These are phyloP conservation scores for Pestalotiopsis sp. DNA, from an alignment of 2,329 filamentous ascomycete genomes.

Conservation along the genomic window DNA sequence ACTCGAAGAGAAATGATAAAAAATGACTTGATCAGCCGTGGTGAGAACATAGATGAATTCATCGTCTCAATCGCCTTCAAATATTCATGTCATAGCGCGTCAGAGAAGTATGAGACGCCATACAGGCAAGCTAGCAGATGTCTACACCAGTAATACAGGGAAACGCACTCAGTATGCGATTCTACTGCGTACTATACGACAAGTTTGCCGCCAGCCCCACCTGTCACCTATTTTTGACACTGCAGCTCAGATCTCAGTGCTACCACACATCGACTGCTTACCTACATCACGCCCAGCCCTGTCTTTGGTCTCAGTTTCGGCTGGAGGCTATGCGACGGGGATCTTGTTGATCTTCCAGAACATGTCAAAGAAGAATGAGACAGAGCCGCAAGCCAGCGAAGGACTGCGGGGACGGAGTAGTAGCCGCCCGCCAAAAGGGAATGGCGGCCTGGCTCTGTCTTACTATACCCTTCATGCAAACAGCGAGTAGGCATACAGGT, in stretches of 20 bases:
- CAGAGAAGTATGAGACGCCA: too few species aligned
- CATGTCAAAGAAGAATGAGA: not conserved
- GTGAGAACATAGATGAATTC: too few species aligned
- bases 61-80: too few species aligned
- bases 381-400: not conserved
- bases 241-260: not conserved
- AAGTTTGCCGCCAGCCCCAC: not conserved
- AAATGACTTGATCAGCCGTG: too few species aligned
- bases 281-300: not conserved
- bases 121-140: not conserved
- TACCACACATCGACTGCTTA: not conserved
- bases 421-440: not conserved
- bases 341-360: not conserved
- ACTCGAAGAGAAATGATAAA: too few species aligned
- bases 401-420: not conserved
- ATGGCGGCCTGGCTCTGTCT: not conserved
- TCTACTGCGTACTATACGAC: not conserved
- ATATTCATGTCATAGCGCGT: too few species aligned
- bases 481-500: not conserved
- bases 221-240: not conserved
- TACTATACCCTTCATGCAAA: not conserved
- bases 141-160: not conserved
- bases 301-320: not conserved
- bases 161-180: not conserved
- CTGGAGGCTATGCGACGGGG: not conserved